Percentiles rank a stretch among this genome's conserved stretches.
Conservation (phyloP, 305 asterid species). For the Fraxinus platypoda region DNA sequence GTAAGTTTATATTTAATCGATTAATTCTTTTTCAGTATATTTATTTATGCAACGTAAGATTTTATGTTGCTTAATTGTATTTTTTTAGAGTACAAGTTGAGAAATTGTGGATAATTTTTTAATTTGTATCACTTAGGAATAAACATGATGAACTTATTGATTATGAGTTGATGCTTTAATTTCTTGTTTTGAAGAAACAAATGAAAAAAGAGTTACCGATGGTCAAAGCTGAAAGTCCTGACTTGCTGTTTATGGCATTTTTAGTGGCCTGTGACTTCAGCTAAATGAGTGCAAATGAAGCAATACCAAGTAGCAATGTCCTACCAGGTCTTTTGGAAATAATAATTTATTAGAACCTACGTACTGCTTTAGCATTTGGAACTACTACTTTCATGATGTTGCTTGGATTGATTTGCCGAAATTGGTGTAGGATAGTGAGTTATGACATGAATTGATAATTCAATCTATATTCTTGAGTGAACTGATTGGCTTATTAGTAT, state of each 20-base stretch:
- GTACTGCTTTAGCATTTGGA: not conserved
- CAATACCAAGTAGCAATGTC: not conserved
- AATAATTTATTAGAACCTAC: not conserved
- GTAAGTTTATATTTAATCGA: conserved; percentile 35
- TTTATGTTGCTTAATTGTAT: not conserved
- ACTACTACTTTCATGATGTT: not conserved
- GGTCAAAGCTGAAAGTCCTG: not conserved
- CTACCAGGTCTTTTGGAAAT: not conserved
- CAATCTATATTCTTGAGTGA: not conserved
- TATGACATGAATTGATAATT: not conserved
- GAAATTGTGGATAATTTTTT: not conserved
- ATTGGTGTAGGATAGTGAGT: not conserved
- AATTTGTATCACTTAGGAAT: not conserved
- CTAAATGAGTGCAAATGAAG: not conserved
- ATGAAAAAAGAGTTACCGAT: not conserved
- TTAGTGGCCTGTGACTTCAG: not conserved
- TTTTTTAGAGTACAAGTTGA: conserved; percentile 8
- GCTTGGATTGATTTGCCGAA: not conserved
- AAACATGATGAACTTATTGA: not conserved
- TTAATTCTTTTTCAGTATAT: not conserved
- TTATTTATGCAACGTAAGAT: not conserved
- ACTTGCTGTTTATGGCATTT: not conserved
- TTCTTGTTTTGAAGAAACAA: not conserved
- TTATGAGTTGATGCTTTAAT: not conserved
- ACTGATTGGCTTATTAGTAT: not conserved